phyloP scores from a whole-genome alignment of 2,329 filamentous ascomycete species.

The Knufia fluminis region DNA sequence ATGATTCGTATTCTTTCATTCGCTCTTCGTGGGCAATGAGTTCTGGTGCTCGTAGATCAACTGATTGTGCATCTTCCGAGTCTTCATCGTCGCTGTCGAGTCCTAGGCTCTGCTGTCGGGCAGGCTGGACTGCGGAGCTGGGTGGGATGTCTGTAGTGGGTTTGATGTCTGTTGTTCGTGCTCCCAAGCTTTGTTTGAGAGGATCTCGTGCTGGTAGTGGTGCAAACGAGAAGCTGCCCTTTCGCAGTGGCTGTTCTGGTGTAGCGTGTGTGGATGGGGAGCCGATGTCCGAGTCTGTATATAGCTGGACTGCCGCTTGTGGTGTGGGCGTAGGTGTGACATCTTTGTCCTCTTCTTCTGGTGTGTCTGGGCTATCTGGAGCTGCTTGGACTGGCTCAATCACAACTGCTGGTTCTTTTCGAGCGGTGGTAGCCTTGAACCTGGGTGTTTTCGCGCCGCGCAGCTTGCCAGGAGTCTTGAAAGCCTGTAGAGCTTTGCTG shows the following conservation, averaged over 20 bases:
- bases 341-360: conserved; percentile 27
- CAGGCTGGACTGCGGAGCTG: conserved; percentile 20
- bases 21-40: conserved; percentile 22
- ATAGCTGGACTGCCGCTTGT: conserved; percentile 20
- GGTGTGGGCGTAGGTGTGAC: conserved; percentile 23
- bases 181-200: conserved; percentile 62
- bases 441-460: conserved; percentile 38
- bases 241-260: conserved; percentile 58
- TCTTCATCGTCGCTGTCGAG: conserved; percentile 27
- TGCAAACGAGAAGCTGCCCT: conserved; percentile 92
- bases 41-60: conserved; percentile 26
- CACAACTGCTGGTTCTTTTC: too few species aligned
- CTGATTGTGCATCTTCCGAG: conserved; percentile 42
- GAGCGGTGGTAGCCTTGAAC: neutral
- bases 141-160: conserved; percentile 38
- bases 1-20: conserved; percentile 19
- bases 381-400: neutral
- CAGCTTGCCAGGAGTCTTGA: conserved; percentile 56
- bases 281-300: conserved; percentile 34
- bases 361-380: neutral
- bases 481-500: conserved; percentile 88
- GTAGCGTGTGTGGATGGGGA: conserved; percentile 41
- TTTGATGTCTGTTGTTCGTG: conserved; percentile 36
- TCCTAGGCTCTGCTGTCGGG: conserved; percentile 12
- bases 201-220: conserved; percentile 86